Evolutionary conservation across 352 stramenopile genomes (phyloP), one percentile per base, ranked within the genome.

Genomic region (Saprolegnia parasitica): DNA sequence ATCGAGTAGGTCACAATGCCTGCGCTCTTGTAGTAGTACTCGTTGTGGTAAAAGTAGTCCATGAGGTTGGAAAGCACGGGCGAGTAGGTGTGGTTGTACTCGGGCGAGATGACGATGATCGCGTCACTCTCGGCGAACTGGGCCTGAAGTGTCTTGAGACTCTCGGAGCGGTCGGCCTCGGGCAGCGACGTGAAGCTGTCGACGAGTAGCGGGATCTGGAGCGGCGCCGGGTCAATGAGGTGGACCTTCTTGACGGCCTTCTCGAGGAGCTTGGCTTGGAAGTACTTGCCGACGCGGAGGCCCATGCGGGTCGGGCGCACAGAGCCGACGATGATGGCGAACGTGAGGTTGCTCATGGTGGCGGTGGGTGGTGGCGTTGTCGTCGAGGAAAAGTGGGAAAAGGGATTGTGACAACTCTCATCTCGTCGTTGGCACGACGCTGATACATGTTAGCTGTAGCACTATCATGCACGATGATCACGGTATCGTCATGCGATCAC

Each of bases 21-120:
- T 61, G 68, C 78, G 16, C 79, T 75, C 64, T 88, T 88, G 72
- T 77, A 86, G 5, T 72, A 78, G 76, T 87, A 89, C 1, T 67
- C 76, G n/a, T 72, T 80, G 0, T 72, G 79, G 13, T 79, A 81
- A 76, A 91, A 89, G 67, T 91, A 80, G 73, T 86, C 83, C 65
- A 91, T 67, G 18, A 88, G 35, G 68, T 84, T 83, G 26, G 82
- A 21, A 35, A 91, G 74, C 32, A 70, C 81, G 20, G 81, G 83
- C 40, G 76, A 81, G 40, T 79, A 77, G 1, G 73, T 74, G 72
- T 91, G 83, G 68, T 91, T 91, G 71, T 89, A 91, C 71, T 91
- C 83, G 3, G 83, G 83, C 26, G 77, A 88, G 10, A 89, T 68
- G 47, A 71, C 73, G 5, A 91, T 76, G 65, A 84, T 86, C 3